These are phyloP conservation scores for Fusarium staphyleae DNA, from an alignment of 2,329 filamentous ascomycete species.

Conservation along the genomic window DNA sequence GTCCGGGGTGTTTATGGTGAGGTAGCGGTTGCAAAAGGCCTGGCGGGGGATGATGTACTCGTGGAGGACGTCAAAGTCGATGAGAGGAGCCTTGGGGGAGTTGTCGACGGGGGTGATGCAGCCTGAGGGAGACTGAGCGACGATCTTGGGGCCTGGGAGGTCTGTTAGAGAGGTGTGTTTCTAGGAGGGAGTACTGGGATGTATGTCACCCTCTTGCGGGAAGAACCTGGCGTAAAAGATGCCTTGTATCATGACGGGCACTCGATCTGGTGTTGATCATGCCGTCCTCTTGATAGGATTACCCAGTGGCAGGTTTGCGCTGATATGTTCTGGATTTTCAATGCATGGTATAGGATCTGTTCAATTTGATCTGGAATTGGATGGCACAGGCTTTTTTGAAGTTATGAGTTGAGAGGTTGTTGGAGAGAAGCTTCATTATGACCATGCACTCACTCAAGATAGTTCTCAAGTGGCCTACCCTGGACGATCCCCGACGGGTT, in stretches of 20 bases:
- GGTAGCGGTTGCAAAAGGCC: conserved; percentile 90
- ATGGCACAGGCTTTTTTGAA: not conserved
- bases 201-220: conserved; percentile 63
- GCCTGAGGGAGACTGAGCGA: conserved; percentile 68
- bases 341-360: too few relatives aligned
- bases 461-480: conserved; percentile 13
- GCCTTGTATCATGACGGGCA: conserved; percentile 67
- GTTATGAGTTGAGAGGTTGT: not conserved
- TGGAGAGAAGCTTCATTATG: not conserved
- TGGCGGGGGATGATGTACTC: conserved; percentile 95
- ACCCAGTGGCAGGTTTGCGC: not conserved
- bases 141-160: conserved; percentile 63
- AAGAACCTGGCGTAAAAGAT: conserved; percentile 77
- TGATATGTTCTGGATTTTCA: not conserved
- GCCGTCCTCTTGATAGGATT: not conserved
- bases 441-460: not conserved
- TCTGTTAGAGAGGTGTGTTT: not conserved
- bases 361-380: too few relatives aligned
- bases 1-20: conserved; percentile 77
- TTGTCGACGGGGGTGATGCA: conserved; percentile 60
- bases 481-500: not conserved
- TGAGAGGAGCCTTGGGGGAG: conserved; percentile 62
- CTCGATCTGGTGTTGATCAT: conserved; percentile 23
- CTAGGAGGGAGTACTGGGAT: not conserved
- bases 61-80: conserved; percentile 86